phyloP scores from a whole-genome alignment of 805 yeast genomes.

The Naumovozyma baii region DNA sequence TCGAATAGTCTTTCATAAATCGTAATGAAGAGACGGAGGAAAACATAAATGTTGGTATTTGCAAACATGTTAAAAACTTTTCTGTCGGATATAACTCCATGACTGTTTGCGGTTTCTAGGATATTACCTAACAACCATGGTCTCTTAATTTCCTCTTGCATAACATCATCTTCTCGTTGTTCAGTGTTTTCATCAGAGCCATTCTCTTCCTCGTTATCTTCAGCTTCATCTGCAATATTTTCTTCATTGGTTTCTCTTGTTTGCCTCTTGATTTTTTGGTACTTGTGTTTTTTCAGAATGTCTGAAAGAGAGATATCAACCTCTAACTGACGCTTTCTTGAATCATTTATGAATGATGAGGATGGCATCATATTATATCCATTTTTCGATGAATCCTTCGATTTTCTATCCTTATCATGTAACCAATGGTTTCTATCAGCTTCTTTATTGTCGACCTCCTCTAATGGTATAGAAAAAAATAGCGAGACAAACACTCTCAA shows the following conservation, averaged over 20 bases:
- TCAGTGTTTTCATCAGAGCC: conserved; percentile 25
- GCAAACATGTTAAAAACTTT: conserved; percentile 69
- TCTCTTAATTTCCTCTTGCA: conserved; percentile 24
- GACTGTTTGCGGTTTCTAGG: conserved; percentile 24
- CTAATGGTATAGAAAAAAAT: conserved; percentile 55
- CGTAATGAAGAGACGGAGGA: conserved; percentile 76
- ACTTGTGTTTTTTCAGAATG: conserved; percentile 30
- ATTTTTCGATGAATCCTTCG: conserved; percentile 7
- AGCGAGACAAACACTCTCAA: conserved; percentile 59
- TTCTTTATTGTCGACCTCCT: conserved; percentile 35
- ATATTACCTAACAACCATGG: conserved; percentile 30
- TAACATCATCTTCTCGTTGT: conserved; percentile 28
- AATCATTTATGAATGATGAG: conserved; percentile 1
- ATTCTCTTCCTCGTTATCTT: conserved; percentile 12
- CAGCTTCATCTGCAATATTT: conserved; percentile 11
- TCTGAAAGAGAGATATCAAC: conserved; percentile 16
- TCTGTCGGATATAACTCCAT: conserved; percentile 33
- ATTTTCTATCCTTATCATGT: background rate
- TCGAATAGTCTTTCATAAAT: conserved; percentile 73
- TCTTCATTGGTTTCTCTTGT: conserved; percentile 7
- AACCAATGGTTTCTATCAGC: conserved; percentile 12
- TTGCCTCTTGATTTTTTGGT: conserved; percentile 27
- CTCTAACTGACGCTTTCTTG: conserved; percentile 27
- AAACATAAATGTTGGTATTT: conserved; percentile 80
- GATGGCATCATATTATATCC: conserved; percentile 11